Evolutionary conservation across 73 alveolate species (phyloP).

Genomic region (Paramecium primaurelia): DNA sequence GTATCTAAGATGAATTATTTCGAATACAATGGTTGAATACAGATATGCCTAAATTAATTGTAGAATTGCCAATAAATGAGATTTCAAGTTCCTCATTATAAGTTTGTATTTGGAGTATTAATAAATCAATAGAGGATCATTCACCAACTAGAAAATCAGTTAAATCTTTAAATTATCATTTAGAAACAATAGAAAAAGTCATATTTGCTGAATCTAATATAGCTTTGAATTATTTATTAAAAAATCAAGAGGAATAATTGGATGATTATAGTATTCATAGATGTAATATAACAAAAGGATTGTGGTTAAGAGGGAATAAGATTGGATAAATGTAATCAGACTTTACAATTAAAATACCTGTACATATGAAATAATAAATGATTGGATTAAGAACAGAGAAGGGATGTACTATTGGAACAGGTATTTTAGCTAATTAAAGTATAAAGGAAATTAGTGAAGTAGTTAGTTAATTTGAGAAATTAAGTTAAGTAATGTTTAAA

Average conservation of each 20-base stretch:
- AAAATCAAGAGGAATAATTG: not conserved
- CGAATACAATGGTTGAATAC: not conserved
- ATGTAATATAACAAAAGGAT: not conserved
- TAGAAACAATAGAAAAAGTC: not conserved
- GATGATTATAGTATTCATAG: not conserved
- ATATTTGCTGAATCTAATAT: slow-evolving; percentile 1
- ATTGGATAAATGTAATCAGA: not conserved
- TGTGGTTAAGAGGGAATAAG: slow-evolving; percentile 10
- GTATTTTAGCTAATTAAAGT: not conserved
- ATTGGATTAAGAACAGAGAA: slow-evolving; percentile 21
- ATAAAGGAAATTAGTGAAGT: slow-evolving; percentile 13
- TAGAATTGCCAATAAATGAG: slow-evolving; percentile 10
- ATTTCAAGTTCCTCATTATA: not conserved
- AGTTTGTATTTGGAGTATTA: not conserved
- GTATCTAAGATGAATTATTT: not conserved
- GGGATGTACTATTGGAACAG: not conserved
- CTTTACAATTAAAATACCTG: not conserved
- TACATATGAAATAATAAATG: not conserved
- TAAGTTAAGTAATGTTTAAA: not conserved
- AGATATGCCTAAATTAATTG: not conserved
- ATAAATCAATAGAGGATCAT: slow-evolving; percentile 2
- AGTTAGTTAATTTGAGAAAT: not conserved
- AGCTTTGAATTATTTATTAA: not conserved
- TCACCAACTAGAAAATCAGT: not conserved
- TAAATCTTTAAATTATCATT: not conserved